Percentiles rank a stretch among this genome's conserved stretches.
These are phyloP conservation scores for Cryoendolithus antarcticus DNA, from an alignment of 2,329 filamentous ascomycete species.

Conservation along the genomic window DNA sequence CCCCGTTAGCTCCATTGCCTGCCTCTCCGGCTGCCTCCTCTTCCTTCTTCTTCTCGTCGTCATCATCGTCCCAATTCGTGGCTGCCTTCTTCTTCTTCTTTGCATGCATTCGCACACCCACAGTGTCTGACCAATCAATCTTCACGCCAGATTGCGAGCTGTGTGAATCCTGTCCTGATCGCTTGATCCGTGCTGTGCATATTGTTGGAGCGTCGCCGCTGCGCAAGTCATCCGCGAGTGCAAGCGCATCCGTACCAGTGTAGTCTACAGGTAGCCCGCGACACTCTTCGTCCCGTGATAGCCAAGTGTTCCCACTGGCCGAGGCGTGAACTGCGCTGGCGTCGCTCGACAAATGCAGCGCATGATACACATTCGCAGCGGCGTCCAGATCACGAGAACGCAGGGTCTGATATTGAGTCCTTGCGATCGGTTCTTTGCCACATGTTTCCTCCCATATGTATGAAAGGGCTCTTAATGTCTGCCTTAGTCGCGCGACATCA, in stretches of 20 bases:
- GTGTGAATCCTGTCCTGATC: background rate
- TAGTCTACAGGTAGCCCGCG: constrained; percentile 21
- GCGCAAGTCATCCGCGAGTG: constrained; percentile 22
- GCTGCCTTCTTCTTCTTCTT: constrained; percentile 35
- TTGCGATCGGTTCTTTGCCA: constrained; percentile 9
- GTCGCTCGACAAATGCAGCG: no score
- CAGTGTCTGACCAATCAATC: constrained; percentile 26
- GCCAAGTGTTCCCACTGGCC: no score
- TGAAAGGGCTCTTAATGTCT: constrained; percentile 11
- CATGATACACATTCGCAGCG: background rate
- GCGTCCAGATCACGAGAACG: constrained; percentile 14
- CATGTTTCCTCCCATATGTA: constrained; percentile 18
- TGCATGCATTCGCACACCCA: constrained; percentile 37
- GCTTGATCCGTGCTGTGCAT: background rate
- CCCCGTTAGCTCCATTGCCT: constrained; percentile 12
- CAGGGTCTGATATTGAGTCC: constrained; percentile 16
- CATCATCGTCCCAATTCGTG: constrained; percentile 30
- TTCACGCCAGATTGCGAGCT: constrained; percentile 9
- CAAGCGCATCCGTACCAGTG: constrained; percentile 29
- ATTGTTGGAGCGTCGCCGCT: constrained; percentile 12
- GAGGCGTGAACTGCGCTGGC: no score
- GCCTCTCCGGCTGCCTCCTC: constrained; percentile 21
- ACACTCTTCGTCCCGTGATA: no score
- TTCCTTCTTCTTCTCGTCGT: constrained; percentile 35
- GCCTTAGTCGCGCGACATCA: constrained; percentile 20